These are phyloP conservation scores for Aurantiochytrium sp. DNA, from an alignment of 108 stramenopile genomes.

Conservation along the genomic window DNA sequence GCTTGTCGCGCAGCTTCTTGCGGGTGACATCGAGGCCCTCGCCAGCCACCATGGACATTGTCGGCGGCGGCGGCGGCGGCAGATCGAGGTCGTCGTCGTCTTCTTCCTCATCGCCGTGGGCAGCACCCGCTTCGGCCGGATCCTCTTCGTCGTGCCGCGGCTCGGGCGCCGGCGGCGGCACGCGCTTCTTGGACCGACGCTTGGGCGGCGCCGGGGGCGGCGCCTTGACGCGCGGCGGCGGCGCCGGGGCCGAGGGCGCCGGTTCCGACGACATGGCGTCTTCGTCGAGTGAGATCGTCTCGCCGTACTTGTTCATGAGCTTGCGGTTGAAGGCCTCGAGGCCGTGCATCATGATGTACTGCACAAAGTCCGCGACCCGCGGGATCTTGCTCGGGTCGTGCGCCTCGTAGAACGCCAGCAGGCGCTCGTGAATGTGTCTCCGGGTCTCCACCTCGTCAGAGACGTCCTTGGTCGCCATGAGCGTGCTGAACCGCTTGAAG, in stretches of 20 bases:
- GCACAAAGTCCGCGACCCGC: background rate
- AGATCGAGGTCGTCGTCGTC: background rate
- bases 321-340: constrained; percentile 1
- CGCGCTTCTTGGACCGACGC: background rate
- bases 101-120: background rate
- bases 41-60: background rate
- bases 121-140: background rate
- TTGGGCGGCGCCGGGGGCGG: background rate
- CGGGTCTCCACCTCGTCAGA: background rate
- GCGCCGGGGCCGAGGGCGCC: background rate
- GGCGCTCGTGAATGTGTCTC: background rate
- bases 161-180: too few relatives aligned
- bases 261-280: background rate
- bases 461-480: background rate
- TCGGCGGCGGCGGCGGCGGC: background rate
- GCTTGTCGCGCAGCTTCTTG: background rate
- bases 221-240: background rate
- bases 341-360: constrained; percentile 29
- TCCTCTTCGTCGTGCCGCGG: background rate
- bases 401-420: background rate
- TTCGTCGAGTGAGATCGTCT: background rate
- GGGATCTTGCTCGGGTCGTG: background rate
- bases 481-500: background rate
- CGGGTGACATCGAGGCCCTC: background rate
- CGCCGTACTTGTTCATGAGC: constrained; percentile 19